Conservation (phyloP, 306 rosid species). For the Oxytropis ochrocephala region DNA sequence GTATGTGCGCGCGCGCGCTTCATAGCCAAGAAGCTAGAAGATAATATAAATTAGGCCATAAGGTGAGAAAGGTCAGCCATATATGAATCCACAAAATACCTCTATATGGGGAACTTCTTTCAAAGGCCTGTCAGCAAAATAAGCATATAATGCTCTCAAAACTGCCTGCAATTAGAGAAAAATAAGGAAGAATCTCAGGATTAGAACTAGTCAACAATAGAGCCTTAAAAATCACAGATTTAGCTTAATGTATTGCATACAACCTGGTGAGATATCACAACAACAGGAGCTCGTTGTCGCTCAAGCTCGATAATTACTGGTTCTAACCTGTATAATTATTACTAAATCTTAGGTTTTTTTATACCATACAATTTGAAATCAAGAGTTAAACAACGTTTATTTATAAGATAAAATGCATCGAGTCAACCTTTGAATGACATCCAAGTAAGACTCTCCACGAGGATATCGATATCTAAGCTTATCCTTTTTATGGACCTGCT, state of each 20-base stretch:
- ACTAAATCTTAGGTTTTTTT: background rate
- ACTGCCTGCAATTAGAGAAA: conserved; percentile 71
- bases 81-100: no score
- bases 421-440: conserved; percentile 92
- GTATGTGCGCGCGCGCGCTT: no score
- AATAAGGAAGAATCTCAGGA: background rate
- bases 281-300: conserved; percentile 97
- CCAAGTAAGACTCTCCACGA: conserved; percentile 97
- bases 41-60: no score
- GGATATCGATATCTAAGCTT: conserved; percentile 96
- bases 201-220: conserved; percentile 16
- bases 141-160: conserved; percentile 91
- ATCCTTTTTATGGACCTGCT: conserved; percentile 91
- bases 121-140: conserved; percentile 95
- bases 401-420: background rate
- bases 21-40: no score
- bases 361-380: conserved; percentile 5
- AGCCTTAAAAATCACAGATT: background rate
- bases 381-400: background rate
- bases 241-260: background rate
- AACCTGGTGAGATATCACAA: conserved; percentile 97
- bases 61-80: no score
- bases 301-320: conserved; percentile 98
- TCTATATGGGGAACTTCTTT: conserved; percentile 94
- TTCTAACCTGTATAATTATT: conserved; percentile 66